Percentiles rank a stretch among this genome's conserved stretches.
Evolutionary conservation across 139 green algal genomes (phyloP).

Genomic region (Volvox reticuliferus): DNA sequence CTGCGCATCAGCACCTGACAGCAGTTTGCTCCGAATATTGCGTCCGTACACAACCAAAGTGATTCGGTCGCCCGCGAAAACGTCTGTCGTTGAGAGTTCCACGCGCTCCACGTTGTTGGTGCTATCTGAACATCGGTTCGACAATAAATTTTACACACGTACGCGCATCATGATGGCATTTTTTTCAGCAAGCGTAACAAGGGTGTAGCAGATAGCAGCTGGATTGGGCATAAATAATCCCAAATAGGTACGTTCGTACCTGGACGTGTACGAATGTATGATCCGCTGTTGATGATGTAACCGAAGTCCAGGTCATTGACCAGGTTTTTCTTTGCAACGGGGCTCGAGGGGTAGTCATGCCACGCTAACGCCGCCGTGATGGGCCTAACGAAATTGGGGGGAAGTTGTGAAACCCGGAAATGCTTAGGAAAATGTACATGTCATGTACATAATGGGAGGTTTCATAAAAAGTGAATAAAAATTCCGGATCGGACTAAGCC

Average conservation of each 20-base stretch:
- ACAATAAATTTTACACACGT: too few relatives aligned
- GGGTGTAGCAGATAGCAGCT: too few relatives aligned
- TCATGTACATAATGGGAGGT: too few relatives aligned
- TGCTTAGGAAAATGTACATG: too few relatives aligned
- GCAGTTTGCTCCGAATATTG: conserved; percentile 48
- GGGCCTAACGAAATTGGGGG: conserved; percentile 20
- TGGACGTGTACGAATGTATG: too few relatives aligned
- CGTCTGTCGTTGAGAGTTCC: not conserved
- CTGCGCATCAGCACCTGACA: conserved; percentile 54
- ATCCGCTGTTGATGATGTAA: not conserved
- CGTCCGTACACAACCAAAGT: conserved; percentile 31
- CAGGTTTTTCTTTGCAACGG: conserved; percentile 55
- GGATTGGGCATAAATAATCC: too few relatives aligned
- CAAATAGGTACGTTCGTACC: too few relatives aligned
- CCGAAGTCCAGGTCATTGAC: conserved; percentile 90
- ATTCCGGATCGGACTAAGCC: too few relatives aligned
- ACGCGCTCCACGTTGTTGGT: conserved; percentile 86
- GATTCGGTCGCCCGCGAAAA: not conserved
- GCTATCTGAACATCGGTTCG: conserved; percentile 57
- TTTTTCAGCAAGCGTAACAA: too few relatives aligned
- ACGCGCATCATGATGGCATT: too few relatives aligned
- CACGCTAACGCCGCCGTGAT: conserved; percentile 80
- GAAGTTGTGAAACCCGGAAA: too few relatives aligned
- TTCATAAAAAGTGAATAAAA: too few relatives aligned
- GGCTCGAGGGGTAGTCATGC: conserved; percentile 64